Evolutionary conservation across 352 stramenopile genomes (phyloP), one percentile per base, ranked within the genome.

Genomic region (Globisporangium paroecandrum): DNA sequence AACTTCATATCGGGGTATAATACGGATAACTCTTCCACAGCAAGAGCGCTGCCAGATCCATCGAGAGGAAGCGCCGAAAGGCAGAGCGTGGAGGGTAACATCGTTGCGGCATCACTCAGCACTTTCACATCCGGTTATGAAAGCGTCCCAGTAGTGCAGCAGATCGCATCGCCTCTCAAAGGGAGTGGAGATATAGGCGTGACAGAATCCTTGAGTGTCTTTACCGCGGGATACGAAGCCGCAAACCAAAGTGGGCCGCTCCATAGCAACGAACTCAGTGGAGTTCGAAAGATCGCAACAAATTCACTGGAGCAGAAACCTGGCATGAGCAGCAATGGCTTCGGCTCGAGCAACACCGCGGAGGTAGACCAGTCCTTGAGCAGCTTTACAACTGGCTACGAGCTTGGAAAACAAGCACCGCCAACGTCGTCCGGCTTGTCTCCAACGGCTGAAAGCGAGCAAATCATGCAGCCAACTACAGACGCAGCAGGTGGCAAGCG

Each of bases 1-100:
- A 68, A 61, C 24, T 78, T 78, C 46, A 76, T 66, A 18, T 62
- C 58, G 4, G 70, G 73, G 0, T 78, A 78, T 27, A 51, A 71
- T 18, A 62, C 32, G 13, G 41, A 55, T 5, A 10, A 47, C 2
- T 1, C 6, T 8, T 58, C 43, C 29, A 58, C 29, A 20, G 47
- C 43, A 58, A 46, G 2, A 58, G 6, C 20, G 20, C 24, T 20
- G 13, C 20, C 34, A 38, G 22, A 13, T 24, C 34, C 47, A 4
- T 29, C 47, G n/a, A 46, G 18, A 58, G 24, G 43, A 25, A 25
- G n/a, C 10, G 15, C 27, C 2, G 47, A 27, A n/a, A 53, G 58
- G 18, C 34, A 59, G 34, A 64, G 64, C 38, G 41, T 20, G 5
- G 56, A 38, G 6, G 32, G 38, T 2, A 29, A 49, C n/a, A 34